Base-by-base conservation (phyloP, 2,329 filamentous ascomycete species). In the Fusarium ramigenum region DNA sequence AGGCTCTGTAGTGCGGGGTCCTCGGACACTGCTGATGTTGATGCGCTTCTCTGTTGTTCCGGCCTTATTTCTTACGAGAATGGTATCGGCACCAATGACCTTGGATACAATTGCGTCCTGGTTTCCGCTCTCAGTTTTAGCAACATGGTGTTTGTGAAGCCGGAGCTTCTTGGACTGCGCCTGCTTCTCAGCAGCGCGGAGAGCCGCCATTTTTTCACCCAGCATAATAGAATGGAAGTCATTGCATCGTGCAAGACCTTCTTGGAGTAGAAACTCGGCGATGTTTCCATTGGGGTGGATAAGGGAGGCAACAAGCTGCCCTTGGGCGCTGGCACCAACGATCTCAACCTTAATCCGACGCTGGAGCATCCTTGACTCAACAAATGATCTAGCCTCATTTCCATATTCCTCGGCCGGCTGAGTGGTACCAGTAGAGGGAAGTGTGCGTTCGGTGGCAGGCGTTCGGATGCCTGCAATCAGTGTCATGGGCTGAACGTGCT, bases 171-270 rank as follows among this genome's bases (percentile, higher is more conserved):
- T 89, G 74, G 91, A 89, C 83, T 95, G 95, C 9, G 96, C 96
- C 66, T 89, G 86, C 82, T 93, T 96, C 85, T 99, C 96, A 4
- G 96, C 95, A 73, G 93, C 90, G 72, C 96, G 91, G 64, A 98
- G 90, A 65, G 89, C 82, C 46, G 92, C 91, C 96, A 99, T 99
- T 78, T 96, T 93, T 56, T 90, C 86, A 49, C 96, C 96, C 16
- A 99, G 89, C 84, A 98, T 87, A 43, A 95, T 97, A 2, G 96
- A 97, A 85, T 99, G 96, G 83, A 96, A 95, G 83, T 99, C 96
- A 73, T 95, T 95, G 85, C 96, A 98, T 78, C 94, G 90, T 44
- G 96, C 96, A 63, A 98, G 87, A 77, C 96, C 96, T 60, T 95
- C 93, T 78, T 96, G 91, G 49, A 99, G 90, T 47, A 99, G 83